These are phyloP conservation scores for Caloboletus firmus DNA, from an alignment of 1,284 basidiomycete species.

Conservation along the genomic window DNA sequence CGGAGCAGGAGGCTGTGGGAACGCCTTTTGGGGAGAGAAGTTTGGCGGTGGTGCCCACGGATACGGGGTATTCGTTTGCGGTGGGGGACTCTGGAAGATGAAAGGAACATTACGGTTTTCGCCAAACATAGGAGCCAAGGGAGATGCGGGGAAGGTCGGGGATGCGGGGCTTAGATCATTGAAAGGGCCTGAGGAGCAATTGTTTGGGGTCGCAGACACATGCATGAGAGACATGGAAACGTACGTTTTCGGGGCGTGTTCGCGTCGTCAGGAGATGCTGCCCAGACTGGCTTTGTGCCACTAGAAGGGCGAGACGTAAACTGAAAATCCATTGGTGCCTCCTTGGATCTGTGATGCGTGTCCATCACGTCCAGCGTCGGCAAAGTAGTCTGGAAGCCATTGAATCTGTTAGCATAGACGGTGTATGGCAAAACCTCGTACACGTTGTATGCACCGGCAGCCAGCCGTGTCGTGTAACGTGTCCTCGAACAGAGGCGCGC, in stretches of 20 bases:
- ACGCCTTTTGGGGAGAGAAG: conserved; percentile 59
- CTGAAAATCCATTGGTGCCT: conserved; percentile 82
- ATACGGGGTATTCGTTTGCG: conserved; percentile 47
- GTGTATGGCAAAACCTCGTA: conserved; percentile 14
- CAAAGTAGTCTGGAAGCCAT: not conserved
- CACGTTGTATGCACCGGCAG: conserved; percentile 10
- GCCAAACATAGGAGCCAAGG: conserved; percentile 56
- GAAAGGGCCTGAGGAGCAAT: conserved; percentile 48
- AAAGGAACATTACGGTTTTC: conserved; percentile 66
- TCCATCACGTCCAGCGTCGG: conserved; percentile 22
- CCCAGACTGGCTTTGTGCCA: conserved; percentile 59
- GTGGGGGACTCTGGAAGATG: conserved; percentile 58
- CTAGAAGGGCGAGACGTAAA: conserved; percentile 56
- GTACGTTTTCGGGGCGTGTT: conserved; percentile 66
- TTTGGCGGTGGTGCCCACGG: conserved; percentile 64
- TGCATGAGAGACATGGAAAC: conserved; percentile 34
- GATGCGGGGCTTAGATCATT: conserved; percentile 49
- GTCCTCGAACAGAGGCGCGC: conserved; percentile 15
- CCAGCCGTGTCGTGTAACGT: conserved; percentile 10
- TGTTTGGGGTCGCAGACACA: conserved; percentile 8
- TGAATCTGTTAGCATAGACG: not conserved
- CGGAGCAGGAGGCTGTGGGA: conserved; percentile 43
- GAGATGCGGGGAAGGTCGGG: conserved; percentile 43
- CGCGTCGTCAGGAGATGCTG: conserved; percentile 40
- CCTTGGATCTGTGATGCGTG: conserved; percentile 52